These are phyloP conservation scores for Musa troglodytarum DNA, from an alignment of 176 grass and related monocot genomes.

Conservation along the genomic window DNA sequence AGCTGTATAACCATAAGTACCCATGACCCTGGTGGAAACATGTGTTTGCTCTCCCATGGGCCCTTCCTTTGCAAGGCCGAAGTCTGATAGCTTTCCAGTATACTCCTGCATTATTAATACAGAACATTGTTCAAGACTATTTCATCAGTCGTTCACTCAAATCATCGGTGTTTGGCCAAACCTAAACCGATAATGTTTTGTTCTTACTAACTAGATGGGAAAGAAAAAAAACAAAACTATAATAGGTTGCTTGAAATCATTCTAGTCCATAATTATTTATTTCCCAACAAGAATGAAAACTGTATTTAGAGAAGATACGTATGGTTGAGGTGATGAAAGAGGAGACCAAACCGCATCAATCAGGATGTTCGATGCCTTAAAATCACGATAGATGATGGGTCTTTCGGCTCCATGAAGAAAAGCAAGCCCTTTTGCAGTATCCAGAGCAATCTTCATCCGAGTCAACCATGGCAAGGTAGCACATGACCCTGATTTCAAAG, in stretches of 20 bases:
- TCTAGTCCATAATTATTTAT: not conserved
- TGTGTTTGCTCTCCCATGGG: conserved; percentile 97
- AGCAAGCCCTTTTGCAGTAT: conserved; percentile 79
- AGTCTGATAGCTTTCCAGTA: conserved; percentile 97
- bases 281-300: not conserved
- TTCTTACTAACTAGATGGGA: not conserved
- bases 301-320: not conserved
- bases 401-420: conserved; percentile 81
- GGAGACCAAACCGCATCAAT: conserved; percentile 56
- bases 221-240: not conserved
- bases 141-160: not conserved
- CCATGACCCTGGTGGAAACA: conserved; percentile 92
- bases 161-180: not conserved
- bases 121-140: not conserved
- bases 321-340: conserved; percentile 10
- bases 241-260: not conserved
- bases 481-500: conserved; percentile 50
- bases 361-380: conserved; percentile 98
- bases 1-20: conserved; percentile 91
- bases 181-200: not conserved
- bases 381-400: conserved; percentile 97
- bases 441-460: conserved; percentile 85
- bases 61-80: conserved; percentile 88
- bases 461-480: conserved; percentile 95
- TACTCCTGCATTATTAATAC: conserved; percentile 44